Conservation (phyloP, 306 rosid species). For the Lupinus albus region DNA sequence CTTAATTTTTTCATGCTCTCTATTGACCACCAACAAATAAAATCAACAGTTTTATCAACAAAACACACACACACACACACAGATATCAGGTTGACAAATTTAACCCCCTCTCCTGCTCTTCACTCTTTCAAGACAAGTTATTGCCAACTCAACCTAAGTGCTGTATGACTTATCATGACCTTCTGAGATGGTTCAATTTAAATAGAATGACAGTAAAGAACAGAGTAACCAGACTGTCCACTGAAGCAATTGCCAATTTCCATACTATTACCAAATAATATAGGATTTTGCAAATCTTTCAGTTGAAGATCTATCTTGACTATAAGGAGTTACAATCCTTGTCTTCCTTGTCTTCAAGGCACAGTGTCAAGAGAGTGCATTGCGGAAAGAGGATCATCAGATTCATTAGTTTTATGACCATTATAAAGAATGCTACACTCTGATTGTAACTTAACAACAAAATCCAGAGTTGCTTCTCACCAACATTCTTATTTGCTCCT, state of each 20-base stretch:
- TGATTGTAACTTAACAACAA: neutral
- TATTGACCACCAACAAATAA: neutral
- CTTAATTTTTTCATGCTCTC: constrained; percentile 8
- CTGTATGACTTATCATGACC: neutral
- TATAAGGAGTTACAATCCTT: neutral
- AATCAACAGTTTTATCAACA: neutral
- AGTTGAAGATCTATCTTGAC: neutral
- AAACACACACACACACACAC: neutral
- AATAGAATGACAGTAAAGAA: constrained; percentile 9
- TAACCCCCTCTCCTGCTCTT: neutral
- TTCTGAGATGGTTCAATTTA: neutral
- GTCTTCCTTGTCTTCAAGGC: constrained; percentile 20
- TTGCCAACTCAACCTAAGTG: constrained; percentile 13
- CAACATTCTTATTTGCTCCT: constrained; percentile 24
- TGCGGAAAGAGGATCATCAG: neutral
- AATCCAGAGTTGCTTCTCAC: neutral
- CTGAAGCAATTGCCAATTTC: neutral
- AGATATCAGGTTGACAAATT: neutral
- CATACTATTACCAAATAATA: neutral
- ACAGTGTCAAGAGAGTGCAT: neutral
- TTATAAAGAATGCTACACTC: neutral
- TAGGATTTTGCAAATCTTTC: neutral
- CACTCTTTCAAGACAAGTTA: neutral
- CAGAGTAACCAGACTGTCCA: neutral
- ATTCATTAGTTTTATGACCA: neutral